Base-by-base conservation (phyloP, 192 early-diverging fungal species). In the Pecoramyces ruminantium region DNA sequence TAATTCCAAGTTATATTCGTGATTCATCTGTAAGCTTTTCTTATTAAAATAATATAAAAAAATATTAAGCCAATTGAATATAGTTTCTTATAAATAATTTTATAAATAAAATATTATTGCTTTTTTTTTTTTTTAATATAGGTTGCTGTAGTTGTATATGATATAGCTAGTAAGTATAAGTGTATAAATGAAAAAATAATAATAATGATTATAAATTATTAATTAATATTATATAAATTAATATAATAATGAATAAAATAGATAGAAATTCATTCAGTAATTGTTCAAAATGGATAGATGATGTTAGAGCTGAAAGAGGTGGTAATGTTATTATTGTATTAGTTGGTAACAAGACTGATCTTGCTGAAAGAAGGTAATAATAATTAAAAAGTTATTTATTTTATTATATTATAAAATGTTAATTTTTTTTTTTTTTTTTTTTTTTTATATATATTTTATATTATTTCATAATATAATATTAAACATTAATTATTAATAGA, bases 341-440 rank as follows among this genome's bases (percentile, higher is more conserved):
- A 21, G 96, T 98, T 17, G 98, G 97, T 29, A 99, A 99, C 91
- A 99, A 99, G 88, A 97, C 96, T 11, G 98, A 99, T 87, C 87
- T 99, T 83, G 94, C 90, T 85, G 98, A 98, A 67, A 97, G 96
- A 83, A 88, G 95, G 87, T 93, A 90, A 28, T 78, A n/a, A n/a
- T n/a, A n/a, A 34, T 34, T 34, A 6, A 34, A 6, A 34, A 6
- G 11, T 28, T 28, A 78, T 29, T 78, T 11, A 2, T 6, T 6
- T 78, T 29, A 27, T 29, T 84, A 21, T 4, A 78, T 81, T 6
- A 85, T 25, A 39, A 25, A 4, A 15, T 88, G 21, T 38, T 27
- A 13, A 58, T 87, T n/a, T 30, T 4, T 79, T 17, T 83, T 81
- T 28, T 14, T 81, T 15, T 15, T 27, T 16, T 27, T 2, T 29